Conservation (phyloP, 192 early-diverging fungal genomes). For the Jimgerdemannia lactiflua region DNA sequence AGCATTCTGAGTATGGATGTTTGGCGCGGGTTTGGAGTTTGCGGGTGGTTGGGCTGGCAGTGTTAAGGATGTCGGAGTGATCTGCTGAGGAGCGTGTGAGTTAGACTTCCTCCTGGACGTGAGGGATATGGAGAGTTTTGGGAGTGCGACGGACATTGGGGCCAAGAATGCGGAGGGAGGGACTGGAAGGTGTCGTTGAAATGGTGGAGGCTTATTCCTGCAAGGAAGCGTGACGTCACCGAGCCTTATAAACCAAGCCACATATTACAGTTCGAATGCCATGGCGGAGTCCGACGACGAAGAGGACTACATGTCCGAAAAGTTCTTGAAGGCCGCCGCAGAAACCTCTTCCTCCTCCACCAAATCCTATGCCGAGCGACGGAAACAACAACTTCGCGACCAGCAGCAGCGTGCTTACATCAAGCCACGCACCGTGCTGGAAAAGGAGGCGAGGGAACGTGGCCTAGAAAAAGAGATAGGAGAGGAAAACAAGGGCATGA, state of each 20-base stretch:
- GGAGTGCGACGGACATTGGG: background rate
- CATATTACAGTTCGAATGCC: too few relatives aligned
- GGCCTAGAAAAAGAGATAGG: constrained; percentile 43
- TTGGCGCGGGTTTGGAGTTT: background rate
- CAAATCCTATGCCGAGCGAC: constrained; percentile 33
- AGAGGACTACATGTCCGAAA: constrained; percentile 52
- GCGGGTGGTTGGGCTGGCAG: background rate
- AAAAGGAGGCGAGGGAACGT: constrained; percentile 45
- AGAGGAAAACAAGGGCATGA: constrained; percentile 50
- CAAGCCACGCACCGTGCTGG: constrained; percentile 37
- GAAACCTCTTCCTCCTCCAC: constrained; percentile 10
- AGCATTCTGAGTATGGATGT: background rate
- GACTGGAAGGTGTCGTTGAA: background rate
- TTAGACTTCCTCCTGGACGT: background rate
- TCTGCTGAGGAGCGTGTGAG: background rate
- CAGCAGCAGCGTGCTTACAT: constrained; percentile 36
- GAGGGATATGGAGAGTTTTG: background rate
- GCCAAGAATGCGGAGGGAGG: background rate
- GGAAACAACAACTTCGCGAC: constrained; percentile 36
- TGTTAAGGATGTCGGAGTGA: background rate
- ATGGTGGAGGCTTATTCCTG: background rate
- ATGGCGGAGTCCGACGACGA: constrained; percentile 25
- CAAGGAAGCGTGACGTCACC: background rate
- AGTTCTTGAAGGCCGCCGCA: constrained; percentile 34
- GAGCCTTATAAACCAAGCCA: too few relatives aligned